Evolutionary conservation across 192 early-diverging fungal genomes (phyloP), one percentile per base, ranked within the genome.

Genomic region (Haplosporangium gracile): DNA sequence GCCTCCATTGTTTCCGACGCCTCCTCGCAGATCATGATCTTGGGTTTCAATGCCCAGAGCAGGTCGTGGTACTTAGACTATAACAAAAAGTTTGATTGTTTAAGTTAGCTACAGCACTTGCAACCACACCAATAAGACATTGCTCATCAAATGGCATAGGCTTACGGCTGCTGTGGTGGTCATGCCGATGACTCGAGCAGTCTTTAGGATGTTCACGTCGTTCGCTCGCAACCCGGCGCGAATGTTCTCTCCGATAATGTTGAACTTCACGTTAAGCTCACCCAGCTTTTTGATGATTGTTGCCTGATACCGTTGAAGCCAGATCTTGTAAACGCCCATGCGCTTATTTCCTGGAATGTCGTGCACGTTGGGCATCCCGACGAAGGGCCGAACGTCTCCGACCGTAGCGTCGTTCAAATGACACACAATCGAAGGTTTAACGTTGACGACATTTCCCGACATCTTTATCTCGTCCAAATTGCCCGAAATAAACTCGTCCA

Each of bases 131-230:
- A 22, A 40, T 16, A 39, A 20, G 11, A 29, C 20, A 13, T 29
- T 40, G 49, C 38, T 39, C 29, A 39, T 40, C 42, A 15, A 18
- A 47, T 57, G 43, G 43, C 2, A 4, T n/a, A 60, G 10, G 78
- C 89, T 87, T 81, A 92, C 92, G 2, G 92, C 92, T 13, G 89
- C 92, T 29, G 92, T 92, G 32, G 89, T 93, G 2, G 92, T 93
- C 91, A 93, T 89, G 6, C 92, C 92, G 45, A 93, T 88, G n/a
- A 93, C 76, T 26, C 90, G 74, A 38, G 86, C 86, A 0, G 13
- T 22, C 16, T 73, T 71, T 20, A 90, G 75, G 57, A 88, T 75
- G 8, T 43, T 4, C 6, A 70, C 45, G 78, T 90, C 89, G 57
- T 80, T 82, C 24, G 42, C 15, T 36, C 83, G 83, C 32, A 74